phyloP scores from a whole-genome alignment of 2,329 filamentous ascomycete genomes.

The Bertia moriformis region DNA sequence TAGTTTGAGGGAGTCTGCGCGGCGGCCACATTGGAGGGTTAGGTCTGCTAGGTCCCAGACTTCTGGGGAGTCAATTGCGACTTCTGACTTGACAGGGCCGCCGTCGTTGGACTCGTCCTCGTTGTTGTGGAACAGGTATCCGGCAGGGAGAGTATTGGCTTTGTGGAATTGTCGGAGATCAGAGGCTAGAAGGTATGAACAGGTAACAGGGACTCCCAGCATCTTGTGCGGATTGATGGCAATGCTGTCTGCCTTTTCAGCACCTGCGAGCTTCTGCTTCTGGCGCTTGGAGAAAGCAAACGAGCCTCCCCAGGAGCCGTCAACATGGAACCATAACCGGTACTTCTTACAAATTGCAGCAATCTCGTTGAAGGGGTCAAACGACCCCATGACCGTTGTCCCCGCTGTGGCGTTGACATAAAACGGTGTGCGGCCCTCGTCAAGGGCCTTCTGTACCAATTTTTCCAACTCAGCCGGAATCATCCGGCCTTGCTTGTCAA shows the following conservation, averaged over 20 bases:
- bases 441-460: slow-evolving; percentile 44
- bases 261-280: slow-evolving; percentile 50
- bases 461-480: slow-evolving; percentile 47
- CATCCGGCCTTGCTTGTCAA: slow-evolving; percentile 64
- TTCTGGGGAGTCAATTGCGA: slow-evolving; percentile 22
- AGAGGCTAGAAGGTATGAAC: slow-evolving; percentile 69
- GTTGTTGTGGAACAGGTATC: slow-evolving; percentile 64
- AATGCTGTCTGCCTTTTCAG: slow-evolving; percentile 63
- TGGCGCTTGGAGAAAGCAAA: slow-evolving; percentile 63
- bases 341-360: slow-evolving; percentile 55
- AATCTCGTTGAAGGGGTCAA: slow-evolving; percentile 64
- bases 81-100: slow-evolving; percentile 4
- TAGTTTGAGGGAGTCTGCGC: slow-evolving; percentile 75
- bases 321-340: slow-evolving; percentile 81
- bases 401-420: slow-evolving; percentile 94
- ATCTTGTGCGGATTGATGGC: slow-evolving; percentile 96
- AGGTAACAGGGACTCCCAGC: slow-evolving; percentile 81
- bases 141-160: slow-evolving; percentile 75
- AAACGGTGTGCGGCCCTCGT: slow-evolving; percentile 64
- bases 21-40: slow-evolving; percentile 81
- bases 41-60: slow-evolving; percentile 84
- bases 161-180: slow-evolving; percentile 66
- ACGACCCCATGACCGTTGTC: slow-evolving; percentile 83
- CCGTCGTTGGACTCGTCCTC: slow-evolving; percentile 19
- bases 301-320: slow-evolving; percentile 79